Conservation (phyloP, 1,284 basidiomycete species). For the Megacollybia platyphylla region DNA sequence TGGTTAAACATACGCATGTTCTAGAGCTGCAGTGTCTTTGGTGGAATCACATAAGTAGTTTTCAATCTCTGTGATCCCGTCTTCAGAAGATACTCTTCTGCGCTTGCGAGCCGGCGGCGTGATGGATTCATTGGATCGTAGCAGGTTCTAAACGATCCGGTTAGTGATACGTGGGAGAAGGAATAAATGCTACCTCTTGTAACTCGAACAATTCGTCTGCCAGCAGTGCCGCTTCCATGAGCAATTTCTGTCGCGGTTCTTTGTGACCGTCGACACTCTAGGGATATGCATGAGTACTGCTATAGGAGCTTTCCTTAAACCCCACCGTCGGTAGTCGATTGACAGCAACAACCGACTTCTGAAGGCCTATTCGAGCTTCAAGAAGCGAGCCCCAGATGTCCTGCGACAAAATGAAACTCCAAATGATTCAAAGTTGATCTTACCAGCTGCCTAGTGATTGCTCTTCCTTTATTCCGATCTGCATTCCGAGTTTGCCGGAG, state of each 20-base stretch:
- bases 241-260: slow-evolving; percentile 29
- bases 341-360: slow-evolving; percentile 60
- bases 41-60: slow-evolving; percentile 33
- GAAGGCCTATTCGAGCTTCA: slow-evolving; percentile 79
- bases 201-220: slow-evolving; percentile 58
- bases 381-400: slow-evolving; percentile 75
- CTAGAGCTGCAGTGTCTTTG: slow-evolving; percentile 31
- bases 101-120: slow-evolving; percentile 47
- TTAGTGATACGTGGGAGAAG: slow-evolving; percentile 3
- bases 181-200: slow-evolving; percentile 34
- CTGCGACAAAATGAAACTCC: slow-evolving; percentile 24
- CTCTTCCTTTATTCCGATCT: slow-evolving; percentile 67
- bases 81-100: slow-evolving; percentile 26
- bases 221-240: slow-evolving; percentile 45
- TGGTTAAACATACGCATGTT: slow-evolving; percentile 35
- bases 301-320: slow-evolving; percentile 7
- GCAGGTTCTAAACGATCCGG: slow-evolving; percentile 22
- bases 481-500: slow-evolving; percentile 49
- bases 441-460: slow-evolving; percentile 75
- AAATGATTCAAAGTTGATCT: slow-evolving; percentile 14
- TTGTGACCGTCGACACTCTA: slow-evolving; percentile 19
- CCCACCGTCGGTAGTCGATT: slow-evolving; percentile 49
- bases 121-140: slow-evolving; percentile 33
- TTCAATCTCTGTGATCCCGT: slow-evolving; percentile 19
- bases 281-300: slow-evolving; percentile 5